Percentiles rank a stretch among this genome's conserved stretches.
phyloP scores from a whole-genome alignment of 2,329 filamentous ascomycete genomes.

The Diaporthe sp. region DNA sequence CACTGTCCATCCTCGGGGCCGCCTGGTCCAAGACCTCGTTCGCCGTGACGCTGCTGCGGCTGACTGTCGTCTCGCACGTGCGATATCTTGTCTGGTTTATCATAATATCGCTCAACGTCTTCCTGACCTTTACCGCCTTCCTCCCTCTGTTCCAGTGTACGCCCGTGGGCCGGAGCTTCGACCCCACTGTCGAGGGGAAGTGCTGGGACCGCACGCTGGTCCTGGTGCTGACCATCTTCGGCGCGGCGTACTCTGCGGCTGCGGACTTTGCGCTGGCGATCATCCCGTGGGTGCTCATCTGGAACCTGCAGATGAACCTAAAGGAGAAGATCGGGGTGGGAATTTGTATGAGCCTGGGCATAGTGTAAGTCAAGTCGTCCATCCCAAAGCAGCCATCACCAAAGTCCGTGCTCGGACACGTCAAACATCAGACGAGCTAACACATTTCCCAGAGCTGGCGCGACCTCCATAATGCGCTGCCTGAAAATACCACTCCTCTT shows the following conservation, averaged over 20 bases:
- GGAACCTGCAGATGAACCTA: slow-evolving; percentile 54
- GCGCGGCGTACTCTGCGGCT: slow-evolving; percentile 51
- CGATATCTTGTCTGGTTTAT: slow-evolving; percentile 48
- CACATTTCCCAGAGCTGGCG: slow-evolving; percentile 47
- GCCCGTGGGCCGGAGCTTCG: slow-evolving; percentile 49
- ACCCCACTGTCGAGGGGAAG: slow-evolving; percentile 43
- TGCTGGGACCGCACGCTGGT: slow-evolving; percentile 51
- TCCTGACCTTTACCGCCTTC: slow-evolving; percentile 45
- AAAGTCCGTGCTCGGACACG: slow-evolving; percentile 36
- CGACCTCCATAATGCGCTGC: slow-evolving; percentile 47
- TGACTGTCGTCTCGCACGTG: slow-evolving; percentile 45
- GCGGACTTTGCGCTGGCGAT: slow-evolving; percentile 58
- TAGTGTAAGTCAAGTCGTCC: slow-evolving; percentile 51
- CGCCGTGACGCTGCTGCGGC: slow-evolving; percentile 49
- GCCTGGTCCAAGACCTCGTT: slow-evolving; percentile 53
- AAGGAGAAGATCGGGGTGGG: slow-evolving; percentile 57
- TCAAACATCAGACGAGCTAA: slow-evolving; percentile 35
- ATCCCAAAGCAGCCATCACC: slow-evolving; percentile 11
- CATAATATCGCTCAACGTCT: slow-evolving; percentile 48
- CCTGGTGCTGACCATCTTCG: slow-evolving; percentile 51
- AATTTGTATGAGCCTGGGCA: slow-evolving; percentile 58
- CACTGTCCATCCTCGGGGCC: slow-evolving; percentile 46
- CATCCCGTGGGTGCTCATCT: slow-evolving; percentile 57
- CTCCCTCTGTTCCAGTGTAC: slow-evolving; percentile 51
- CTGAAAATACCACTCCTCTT: slow-evolving; percentile 24